A percentile compares a stretch with the other conserved stretches of the same genome.
Conservation (phyloP, 2,329 filamentous ascomycete species). For the Colletotrichum endophyticum region DNA sequence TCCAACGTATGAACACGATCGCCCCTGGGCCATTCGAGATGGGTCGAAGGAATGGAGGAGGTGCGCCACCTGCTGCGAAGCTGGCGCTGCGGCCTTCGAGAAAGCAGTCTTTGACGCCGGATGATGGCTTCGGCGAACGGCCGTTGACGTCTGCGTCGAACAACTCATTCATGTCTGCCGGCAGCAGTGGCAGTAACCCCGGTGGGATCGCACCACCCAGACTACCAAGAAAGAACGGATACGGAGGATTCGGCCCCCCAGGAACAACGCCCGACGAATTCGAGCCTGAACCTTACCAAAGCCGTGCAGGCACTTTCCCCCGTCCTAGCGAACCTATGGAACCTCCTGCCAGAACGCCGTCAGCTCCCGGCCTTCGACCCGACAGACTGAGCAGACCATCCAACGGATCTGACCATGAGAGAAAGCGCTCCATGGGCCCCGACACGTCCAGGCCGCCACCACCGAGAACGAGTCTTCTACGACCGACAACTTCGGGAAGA, state of each 20-base stretch:
- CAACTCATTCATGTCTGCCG: slow-evolving; percentile 22
- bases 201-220: slow-evolving; percentile 37
- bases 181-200: slow-evolving; percentile 16
- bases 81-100: slow-evolving; percentile 36
- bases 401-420: slow-evolving; percentile 26
- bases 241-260: slow-evolving; percentile 62
- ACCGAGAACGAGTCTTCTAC: slow-evolving; percentile 54
- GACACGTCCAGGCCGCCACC: slow-evolving; percentile 59
- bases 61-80: slow-evolving; percentile 23
- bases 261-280: slow-evolving; percentile 39
- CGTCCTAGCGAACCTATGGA: slow-evolving; percentile 41
- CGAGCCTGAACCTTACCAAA: slow-evolving; percentile 41
- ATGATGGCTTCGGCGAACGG: slow-evolving; percentile 26
- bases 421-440: slow-evolving; percentile 49
- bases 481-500: slow-evolving; percentile 42
- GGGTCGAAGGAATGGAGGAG: slow-evolving; percentile 36
- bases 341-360: slow-evolving; percentile 48
- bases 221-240: slow-evolving; percentile 55
- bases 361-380: slow-evolving; percentile 49
- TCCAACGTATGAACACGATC: slow-evolving; percentile 70
- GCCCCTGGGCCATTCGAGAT: slow-evolving; percentile 70
- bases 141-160: slow-evolving; percentile 36
- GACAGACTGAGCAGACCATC: slow-evolving; percentile 37
- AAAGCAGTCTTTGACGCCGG: slow-evolving; percentile 25
- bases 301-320: slow-evolving; percentile 60